Percentiles rank a stretch among this genome's conserved stretches.
Conservation (phyloP, 1,284 basidiomycete species). For the Melampsora larici-populina region DNA sequence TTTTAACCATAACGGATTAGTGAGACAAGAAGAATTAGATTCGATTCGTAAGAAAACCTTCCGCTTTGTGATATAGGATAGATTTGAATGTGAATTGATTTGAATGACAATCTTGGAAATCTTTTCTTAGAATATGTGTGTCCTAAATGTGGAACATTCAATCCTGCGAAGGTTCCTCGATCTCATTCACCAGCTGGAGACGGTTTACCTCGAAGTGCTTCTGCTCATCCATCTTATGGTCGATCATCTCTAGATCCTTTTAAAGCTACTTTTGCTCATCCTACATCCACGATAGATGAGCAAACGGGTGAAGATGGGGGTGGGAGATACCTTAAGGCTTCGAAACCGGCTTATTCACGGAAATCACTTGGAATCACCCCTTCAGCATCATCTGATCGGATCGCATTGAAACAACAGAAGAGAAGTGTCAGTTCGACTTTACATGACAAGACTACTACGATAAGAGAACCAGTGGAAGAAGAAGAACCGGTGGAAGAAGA, state of each 20-base stretch:
- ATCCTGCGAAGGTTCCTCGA: conserved; percentile 17
- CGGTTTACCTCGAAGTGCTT: not conserved
- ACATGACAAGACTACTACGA: not conserved
- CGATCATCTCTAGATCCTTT: not conserved
- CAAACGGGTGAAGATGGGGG: not conserved
- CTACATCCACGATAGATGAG: not conserved
- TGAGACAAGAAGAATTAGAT: conserved; percentile 82
- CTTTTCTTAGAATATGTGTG: conserved; percentile 37
- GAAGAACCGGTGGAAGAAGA: no score
- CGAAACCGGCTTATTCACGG: not conserved
- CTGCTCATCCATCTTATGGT: not conserved
- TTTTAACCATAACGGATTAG: conserved; percentile 88
- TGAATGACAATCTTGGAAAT: not conserved
- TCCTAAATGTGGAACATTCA: conserved; percentile 41
- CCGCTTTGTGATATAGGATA: not conserved
- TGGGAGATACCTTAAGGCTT: not conserved
- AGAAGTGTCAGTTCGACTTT: not conserved
- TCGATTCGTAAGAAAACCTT: conserved; percentile 68
- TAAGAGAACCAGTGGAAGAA: no score
- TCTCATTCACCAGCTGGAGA: not conserved
- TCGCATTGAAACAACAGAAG: not conserved
- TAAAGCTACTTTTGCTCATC: not conserved
- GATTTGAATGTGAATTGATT: not conserved
- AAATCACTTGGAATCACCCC: not conserved
- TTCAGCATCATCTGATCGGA: not conserved